Evolutionary conservation across 352 stramenopile genomes (phyloP).

Genomic region (Blastocystis sp.): DNA sequence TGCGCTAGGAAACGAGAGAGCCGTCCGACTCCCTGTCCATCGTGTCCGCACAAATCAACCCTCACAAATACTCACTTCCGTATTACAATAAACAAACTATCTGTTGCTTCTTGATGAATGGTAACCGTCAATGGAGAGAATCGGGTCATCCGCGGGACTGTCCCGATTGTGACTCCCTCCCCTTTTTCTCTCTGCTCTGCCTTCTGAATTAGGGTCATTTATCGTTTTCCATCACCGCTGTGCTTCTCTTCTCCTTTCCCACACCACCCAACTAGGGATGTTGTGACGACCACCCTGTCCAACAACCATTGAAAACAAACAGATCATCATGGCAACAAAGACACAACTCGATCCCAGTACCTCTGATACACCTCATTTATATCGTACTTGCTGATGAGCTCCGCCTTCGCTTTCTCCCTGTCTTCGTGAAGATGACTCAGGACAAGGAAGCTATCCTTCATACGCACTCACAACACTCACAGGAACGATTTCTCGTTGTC

Average conservation of each 20-base stretch:
- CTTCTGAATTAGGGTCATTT: no score
- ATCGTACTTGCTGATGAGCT: neutral
- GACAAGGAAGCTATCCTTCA: neutral
- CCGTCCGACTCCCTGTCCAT: no score
- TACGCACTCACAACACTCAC: neutral
- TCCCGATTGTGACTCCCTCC: neutral
- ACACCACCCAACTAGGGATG: no score
- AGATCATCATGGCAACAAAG: neutral
- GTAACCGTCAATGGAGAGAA: neutral
- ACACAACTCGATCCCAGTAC: neutral
- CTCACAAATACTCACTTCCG: constrained; percentile 27
- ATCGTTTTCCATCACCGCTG: no score
- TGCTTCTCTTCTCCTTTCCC: no score
- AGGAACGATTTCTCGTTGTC: neutral
- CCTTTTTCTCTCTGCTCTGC: neutral
- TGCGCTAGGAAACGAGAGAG: neutral
- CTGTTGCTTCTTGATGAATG: constrained; percentile 15
- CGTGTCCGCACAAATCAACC: neutral
- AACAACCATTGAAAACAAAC: neutral
- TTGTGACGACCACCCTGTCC: no score
- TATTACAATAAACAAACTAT: constrained; percentile 69
- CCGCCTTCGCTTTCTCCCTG: neutral
- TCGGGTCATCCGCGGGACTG: neutral
- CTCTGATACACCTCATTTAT: neutral
- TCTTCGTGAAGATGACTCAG: neutral